phyloP scores from a whole-genome alignment of 768 basidiomycete species.

The Auricularia sp. region DNA sequence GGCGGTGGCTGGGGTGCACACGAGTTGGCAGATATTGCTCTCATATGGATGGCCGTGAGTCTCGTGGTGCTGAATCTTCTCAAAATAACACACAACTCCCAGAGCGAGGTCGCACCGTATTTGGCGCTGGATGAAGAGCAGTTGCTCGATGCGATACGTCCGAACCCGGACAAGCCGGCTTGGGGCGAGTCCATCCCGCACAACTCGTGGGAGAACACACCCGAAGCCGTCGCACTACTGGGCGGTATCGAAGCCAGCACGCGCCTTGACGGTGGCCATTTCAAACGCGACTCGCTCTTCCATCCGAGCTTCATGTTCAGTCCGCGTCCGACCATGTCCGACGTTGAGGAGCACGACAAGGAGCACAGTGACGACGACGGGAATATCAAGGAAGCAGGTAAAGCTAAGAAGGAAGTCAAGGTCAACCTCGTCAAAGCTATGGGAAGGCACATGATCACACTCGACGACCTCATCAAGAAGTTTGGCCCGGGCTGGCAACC shows the following conservation, averaged over 20 bases:
- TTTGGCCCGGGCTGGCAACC: neutral
- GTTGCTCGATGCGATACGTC: neutral
- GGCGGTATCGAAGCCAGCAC: neutral
- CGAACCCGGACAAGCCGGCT: neutral
- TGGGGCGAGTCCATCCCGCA: neutral
- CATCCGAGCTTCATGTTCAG: neutral
- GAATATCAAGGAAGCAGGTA: neutral
- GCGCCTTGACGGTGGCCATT: neutral
- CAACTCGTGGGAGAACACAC: neutral
- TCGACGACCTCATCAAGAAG: neutral
- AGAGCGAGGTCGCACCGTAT: neutral
- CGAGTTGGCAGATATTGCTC: conserved; percentile 12
- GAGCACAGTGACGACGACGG: neutral
- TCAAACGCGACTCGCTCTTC: neutral
- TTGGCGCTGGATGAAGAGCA: neutral
- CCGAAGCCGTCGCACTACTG: neutral
- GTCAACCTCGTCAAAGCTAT: neutral
- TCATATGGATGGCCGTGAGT: conserved; percentile 17
- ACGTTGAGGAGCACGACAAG: neutral
- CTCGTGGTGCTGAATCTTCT: neutral
- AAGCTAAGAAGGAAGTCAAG: neutral
- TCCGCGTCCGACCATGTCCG: neutral
- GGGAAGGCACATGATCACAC: neutral
- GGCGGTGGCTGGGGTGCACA: conserved; percentile 11
- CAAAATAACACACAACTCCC: neutral